These are phyloP conservation scores for Lavandula angustifolia DNA, from an alignment of 257 asterid genomes.

Conservation along the genomic window DNA sequence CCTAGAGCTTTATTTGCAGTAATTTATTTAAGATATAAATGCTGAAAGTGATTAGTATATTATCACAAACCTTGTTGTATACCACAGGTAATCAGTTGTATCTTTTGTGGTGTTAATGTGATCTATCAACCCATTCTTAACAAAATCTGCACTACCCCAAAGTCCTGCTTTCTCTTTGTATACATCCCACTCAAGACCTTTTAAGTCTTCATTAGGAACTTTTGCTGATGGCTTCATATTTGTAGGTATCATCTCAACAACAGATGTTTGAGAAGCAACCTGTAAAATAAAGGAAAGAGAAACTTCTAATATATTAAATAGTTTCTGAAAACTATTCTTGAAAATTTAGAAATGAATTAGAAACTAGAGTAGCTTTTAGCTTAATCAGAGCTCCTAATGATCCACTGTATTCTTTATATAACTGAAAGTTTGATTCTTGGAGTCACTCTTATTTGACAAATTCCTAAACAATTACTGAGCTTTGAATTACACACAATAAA, in stretches of 20 bases:
- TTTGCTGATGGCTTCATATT: constrained; percentile 52
- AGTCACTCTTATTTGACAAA: constrained; percentile 9
- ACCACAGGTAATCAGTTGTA: constrained; percentile 93
- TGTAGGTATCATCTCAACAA: constrained; percentile 71
- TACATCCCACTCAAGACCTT: constrained; percentile 72
- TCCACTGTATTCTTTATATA: constrained; percentile 6
- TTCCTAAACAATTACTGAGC: constrained; percentile 13
- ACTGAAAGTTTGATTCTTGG: not conserved
- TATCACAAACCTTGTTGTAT: constrained; percentile 62
- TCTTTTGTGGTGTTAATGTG: constrained; percentile 89
- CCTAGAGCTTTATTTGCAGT: constrained; percentile 6
- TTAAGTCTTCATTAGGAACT: constrained; percentile 50
- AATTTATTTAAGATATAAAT: constrained; percentile 14
- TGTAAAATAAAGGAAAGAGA: constrained; percentile 35
- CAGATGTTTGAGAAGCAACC: constrained; percentile 75
- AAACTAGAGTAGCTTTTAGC: not conserved
- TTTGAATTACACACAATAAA: not conserved
- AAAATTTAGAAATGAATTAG: not conserved
- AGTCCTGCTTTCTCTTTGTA: constrained; percentile 68
- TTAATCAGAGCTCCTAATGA: not conserved
- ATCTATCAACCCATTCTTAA: constrained; percentile 63
- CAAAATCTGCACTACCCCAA: constrained; percentile 79
- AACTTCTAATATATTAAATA: constrained; percentile 10
- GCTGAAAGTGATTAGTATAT: constrained; percentile 18
- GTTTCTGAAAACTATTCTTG: not conserved